Base-by-base conservation (phyloP, 306 rosid species). In the Abrus pulchellus region DNA sequence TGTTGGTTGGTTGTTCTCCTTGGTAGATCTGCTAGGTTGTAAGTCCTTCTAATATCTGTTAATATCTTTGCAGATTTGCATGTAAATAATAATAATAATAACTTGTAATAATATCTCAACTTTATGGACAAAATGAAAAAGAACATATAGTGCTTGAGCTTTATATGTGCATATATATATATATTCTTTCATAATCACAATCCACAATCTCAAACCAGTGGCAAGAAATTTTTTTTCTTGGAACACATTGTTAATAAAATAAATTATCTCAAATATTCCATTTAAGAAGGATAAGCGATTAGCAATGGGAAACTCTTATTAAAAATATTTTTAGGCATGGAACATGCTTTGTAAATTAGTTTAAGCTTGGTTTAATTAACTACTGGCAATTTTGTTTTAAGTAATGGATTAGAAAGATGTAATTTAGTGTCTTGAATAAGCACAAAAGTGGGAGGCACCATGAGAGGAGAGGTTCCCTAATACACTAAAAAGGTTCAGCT, bases 381-480 rank as follows among this genome's bases (percentile, higher is more conserved):
- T 64, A 64, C 1, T 9, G 11, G 56, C 30, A 10, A 32, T 12
- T 11, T 54, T 72, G 27, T 2, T 72, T 61, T 6, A 20, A 69
- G 45, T 50, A 32, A 76, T 59, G 33, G 14, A 83, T 59, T 68
- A 67, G 76, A 75, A 62, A 62, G 55, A 80, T 29, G 47, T 7
- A 28, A 75, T 55, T 67, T 66, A 66, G 68, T 82, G 53, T 73
- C 52, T 78, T 82, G 81, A 68, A 86, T 80, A 84, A 89, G 74
- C 59, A 38, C 66, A 82, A 75, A 69, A 88, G 93, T 91, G 93
- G 89, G 97, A 66, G 73, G 92, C 97, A 89, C 59, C 88, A 87
- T 85, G 86, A 92, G 89, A 88, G 85, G 62, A 47, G 81, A 88
- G 89, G 88, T 90, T 87, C 90, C 87, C 82, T 75, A 77, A 77